A percentile compares a stretch with the other conserved stretches of the same genome.
These are phyloP conservation scores for Marasmius oreades DNA, from an alignment of 1,284 basidiomycete species.

Conservation along the genomic window DNA sequence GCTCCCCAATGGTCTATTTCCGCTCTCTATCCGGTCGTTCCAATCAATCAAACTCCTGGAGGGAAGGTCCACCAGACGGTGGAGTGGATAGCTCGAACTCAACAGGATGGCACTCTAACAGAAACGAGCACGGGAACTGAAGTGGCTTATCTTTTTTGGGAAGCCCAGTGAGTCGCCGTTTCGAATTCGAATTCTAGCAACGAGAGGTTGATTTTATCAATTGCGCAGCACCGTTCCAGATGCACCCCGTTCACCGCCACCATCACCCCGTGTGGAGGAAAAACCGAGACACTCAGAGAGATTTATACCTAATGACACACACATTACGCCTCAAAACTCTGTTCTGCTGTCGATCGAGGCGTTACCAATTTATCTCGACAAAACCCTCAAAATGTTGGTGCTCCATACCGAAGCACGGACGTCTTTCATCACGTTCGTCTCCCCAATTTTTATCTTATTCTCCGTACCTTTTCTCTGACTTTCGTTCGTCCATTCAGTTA, in stretches of 20 bases:
- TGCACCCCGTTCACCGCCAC: constrained; percentile 9
- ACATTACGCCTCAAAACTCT: constrained; percentile 3
- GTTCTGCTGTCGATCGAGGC: constrained; percentile 4
- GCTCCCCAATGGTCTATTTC: constrained; percentile 28
- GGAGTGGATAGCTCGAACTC: neutral
- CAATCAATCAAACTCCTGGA: neutral
- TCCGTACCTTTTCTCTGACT: neutral
- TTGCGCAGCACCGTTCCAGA: constrained; percentile 2
- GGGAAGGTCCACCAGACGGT: constrained; percentile 5
- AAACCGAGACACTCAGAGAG: neutral
- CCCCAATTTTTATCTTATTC: neutral
- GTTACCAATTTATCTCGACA: constrained; percentile 12
- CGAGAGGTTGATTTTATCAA: constrained; percentile 1
- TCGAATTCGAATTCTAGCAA: too few relatives aligned
- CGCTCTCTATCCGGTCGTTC: constrained; percentile 28
- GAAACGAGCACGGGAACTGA: neutral
- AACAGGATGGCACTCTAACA: neutral
- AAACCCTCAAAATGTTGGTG: constrained; percentile 5
- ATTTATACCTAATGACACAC: constrained; percentile 5
- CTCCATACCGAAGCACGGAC: constrained; percentile 15
- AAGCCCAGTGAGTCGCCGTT: constrained; percentile 1
- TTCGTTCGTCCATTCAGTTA: constrained; percentile 19
- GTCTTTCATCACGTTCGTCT: constrained; percentile 19
- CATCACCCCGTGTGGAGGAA: constrained; percentile 2
- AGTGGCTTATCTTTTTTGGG: neutral